Evolutionary conservation across 2,329 filamentous ascomycete species (phyloP).

Genomic region (Arthroderma sp.): DNA sequence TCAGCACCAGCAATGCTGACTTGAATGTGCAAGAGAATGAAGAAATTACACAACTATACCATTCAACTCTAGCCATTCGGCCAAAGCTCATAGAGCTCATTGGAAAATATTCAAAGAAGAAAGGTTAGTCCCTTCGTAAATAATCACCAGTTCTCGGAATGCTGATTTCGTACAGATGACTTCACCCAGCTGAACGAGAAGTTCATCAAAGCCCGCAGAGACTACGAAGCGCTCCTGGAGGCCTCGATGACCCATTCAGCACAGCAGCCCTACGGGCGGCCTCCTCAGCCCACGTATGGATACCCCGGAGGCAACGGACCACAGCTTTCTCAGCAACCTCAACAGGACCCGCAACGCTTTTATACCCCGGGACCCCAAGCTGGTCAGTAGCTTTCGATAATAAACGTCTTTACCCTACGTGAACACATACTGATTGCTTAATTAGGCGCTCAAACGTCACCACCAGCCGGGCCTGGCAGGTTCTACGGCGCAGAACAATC

Average conservation of each 20-base stretch:
- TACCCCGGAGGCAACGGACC: conserved; percentile 21
- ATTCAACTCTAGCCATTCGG: conserved; percentile 83
- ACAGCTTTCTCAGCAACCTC: conserved; percentile 8
- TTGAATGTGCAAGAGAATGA: conserved; percentile 85
- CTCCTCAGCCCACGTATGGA: conserved; percentile 22
- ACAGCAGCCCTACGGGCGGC: conserved; percentile 31
- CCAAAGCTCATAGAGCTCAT: conserved; percentile 97
- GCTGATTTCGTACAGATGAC: conserved; percentile 51
- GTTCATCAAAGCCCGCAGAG: conserved; percentile 94
- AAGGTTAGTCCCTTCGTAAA: conserved; percentile 45
- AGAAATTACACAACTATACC: conserved; percentile 83
- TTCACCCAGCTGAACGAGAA: conserved; percentile 98
- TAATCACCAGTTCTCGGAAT: neutral
- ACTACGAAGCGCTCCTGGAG: conserved; percentile 93
- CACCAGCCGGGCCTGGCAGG: conserved; percentile 41
- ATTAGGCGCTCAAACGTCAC: conserved; percentile 12
- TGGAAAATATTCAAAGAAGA: conserved; percentile 98
- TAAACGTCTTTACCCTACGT: conserved; percentile 53
- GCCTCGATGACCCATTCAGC: conserved; percentile 94
- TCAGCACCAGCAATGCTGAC: conserved; percentile 74
- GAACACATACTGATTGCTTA: conserved; percentile 22
- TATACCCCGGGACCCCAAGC: conserved; percentile 43
- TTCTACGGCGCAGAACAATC: conserved; percentile 52
- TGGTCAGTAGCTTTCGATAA: conserved; percentile 34
- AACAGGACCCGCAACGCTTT: conserved; percentile 53